Percentiles rank a stretch among this genome's conserved stretches.
Evolutionary conservation across 495 filamentous ascomycete genomes (phyloP).

Genomic region (Neurospora hispaniola): DNA sequence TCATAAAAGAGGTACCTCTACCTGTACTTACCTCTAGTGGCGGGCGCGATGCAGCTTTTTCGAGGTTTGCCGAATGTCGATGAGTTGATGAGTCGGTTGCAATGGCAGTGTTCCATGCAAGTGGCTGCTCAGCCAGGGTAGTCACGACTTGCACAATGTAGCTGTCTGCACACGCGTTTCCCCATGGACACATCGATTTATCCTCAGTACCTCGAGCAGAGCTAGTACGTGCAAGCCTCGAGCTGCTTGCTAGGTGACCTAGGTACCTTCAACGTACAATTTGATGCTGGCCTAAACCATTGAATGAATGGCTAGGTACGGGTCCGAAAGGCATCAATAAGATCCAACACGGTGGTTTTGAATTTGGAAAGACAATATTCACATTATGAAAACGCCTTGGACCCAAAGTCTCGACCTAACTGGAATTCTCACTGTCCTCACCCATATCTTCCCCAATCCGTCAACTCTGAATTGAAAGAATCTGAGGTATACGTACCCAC

Average conservation of each 20-base stretch:
- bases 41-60: neutral
- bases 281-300: too few relatives aligned
- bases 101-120: neutral
- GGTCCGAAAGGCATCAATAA: too few relatives aligned
- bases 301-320: too few relatives aligned
- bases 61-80: neutral
- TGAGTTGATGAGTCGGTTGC: neutral
- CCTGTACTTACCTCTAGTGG: too few relatives aligned
- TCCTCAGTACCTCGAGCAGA: neutral
- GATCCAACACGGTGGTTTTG: too few relatives aligned
- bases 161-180: neutral
- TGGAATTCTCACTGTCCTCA: neutral
- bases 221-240: neutral
- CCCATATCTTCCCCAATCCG: neutral
- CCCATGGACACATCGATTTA: neutral
- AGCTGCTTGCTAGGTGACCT: neutral
- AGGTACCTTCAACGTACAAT: neutral
- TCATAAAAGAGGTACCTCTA: too few relatives aligned
- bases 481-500: neutral
- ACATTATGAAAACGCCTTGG: too few relatives aligned
- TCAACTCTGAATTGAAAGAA: neutral
- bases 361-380: too few relatives aligned
- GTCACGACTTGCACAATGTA: neutral
- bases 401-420: too few relatives aligned
- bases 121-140: neutral